A percentile compares a stretch with the other conserved stretches of the same genome.
phyloP scores from a whole-genome alignment of 257 asterid species.

The Verbascum thapsus region DNA sequence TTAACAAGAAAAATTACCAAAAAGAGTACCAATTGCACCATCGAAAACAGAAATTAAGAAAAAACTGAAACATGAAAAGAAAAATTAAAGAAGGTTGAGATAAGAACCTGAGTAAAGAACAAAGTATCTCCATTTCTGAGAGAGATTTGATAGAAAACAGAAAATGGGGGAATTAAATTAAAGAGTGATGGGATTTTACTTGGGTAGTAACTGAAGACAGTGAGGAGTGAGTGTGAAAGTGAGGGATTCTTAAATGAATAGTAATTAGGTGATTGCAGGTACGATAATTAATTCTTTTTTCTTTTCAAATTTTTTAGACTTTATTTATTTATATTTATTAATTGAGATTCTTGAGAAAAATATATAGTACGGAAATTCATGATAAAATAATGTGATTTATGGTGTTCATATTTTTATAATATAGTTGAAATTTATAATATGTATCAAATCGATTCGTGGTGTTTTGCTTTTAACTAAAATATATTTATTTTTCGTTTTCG shows the following conservation, averaged over 20 bases:
- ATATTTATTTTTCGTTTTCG: no score
- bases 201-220: conserved; percentile 28
- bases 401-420: no score
- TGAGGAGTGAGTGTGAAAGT: conserved; percentile 31
- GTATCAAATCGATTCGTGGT: no score
- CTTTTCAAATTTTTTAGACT: no score
- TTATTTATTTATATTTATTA: no score
- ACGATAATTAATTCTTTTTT: no score
- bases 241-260: background rate
- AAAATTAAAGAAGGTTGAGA: background rate
- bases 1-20: background rate
- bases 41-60: background rate
- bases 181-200: background rate
- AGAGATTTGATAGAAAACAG: conserved; percentile 20
- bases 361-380: no score
- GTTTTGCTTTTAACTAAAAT: no score
- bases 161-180: conserved; percentile 3
- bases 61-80: background rate
- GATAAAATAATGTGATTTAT: no score
- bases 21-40: background rate
- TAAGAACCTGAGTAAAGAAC: conserved; percentile 31
- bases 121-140: conserved; percentile 19
- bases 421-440: no score
- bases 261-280: no score
- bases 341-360: no score